A percentile compares a stretch with the other conserved stretches of the same genome.
Conservation (phyloP, 2,329 filamentous ascomycete genomes). For the Clarireedia sp. region DNA sequence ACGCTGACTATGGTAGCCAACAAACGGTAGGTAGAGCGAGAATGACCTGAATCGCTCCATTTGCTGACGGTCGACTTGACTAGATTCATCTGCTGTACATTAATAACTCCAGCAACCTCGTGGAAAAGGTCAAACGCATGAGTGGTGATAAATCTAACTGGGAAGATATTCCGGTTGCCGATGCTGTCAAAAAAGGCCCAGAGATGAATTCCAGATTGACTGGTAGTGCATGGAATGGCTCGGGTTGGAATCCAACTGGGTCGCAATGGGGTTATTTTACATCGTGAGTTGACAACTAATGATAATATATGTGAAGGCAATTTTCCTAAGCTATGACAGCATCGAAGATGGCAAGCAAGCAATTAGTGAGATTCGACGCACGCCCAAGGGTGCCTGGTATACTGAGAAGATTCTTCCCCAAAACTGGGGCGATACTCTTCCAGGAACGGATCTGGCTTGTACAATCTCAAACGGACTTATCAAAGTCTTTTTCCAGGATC, state of each 20-base stretch:
- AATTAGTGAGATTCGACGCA: constrained; percentile 3
- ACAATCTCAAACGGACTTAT: not conserved
- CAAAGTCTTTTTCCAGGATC: not conserved
- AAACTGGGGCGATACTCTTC: not conserved
- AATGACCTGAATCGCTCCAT: not conserved
- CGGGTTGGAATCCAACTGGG: constrained; percentile 2
- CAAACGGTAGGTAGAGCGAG: not conserved
- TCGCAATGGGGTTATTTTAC: constrained; percentile 4
- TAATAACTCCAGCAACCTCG: not conserved
- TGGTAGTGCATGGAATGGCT: not conserved
- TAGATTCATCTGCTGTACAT: constrained; percentile 8
- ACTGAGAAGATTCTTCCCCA: not conserved
- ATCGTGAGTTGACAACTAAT: not conserved
- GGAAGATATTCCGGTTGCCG: not conserved
- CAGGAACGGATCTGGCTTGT: not conserved
- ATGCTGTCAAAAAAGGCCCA: constrained; percentile 1
- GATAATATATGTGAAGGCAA: not conserved
- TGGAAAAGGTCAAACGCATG: constrained; percentile 4
- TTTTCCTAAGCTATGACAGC: not conserved
- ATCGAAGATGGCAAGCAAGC: not conserved
- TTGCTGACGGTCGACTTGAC: not conserved
- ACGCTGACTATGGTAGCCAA: not conserved
- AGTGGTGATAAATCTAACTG: not conserved
- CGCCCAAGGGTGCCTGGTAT: constrained; percentile 2
- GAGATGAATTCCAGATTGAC: constrained; percentile 2